These are phyloP conservation scores for Suillus clintonianus DNA, from an alignment of 768 basidiomycete species.

Conservation along the genomic window DNA sequence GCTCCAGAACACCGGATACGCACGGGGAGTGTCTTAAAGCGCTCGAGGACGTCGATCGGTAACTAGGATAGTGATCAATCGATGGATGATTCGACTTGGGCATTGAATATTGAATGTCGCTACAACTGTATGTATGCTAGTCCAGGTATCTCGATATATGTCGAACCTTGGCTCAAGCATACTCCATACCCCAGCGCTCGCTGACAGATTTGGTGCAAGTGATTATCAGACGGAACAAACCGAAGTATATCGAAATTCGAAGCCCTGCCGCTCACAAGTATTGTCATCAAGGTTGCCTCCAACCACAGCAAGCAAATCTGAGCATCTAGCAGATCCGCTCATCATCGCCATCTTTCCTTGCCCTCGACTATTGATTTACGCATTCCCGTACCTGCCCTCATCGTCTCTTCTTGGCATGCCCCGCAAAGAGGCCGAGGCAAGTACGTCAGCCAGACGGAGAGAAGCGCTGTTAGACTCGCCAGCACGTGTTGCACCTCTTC, in stretches of 20 bases:
- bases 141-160: not conserved
- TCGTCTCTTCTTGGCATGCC: no score
- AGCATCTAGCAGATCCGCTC: not conserved
- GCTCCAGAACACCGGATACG: constrained; percentile 17
- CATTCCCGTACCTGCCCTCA: no score
- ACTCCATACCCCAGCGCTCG: not conserved
- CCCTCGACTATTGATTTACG: no score
- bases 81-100: not conserved
- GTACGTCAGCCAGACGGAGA: no score
- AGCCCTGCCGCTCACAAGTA: not conserved
- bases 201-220: not conserved
- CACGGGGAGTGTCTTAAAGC: not conserved
- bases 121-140: not conserved
- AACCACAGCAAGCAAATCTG: not conserved
- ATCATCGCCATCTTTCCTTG: not conserved
- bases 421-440: no score
- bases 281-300: not conserved
- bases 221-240: not conserved
- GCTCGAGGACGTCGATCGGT: not conserved
- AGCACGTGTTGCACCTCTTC: not conserved
- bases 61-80: not conserved
- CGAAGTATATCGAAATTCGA: not conserved
- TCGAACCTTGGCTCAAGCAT: not conserved
- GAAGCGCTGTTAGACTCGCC: not conserved
- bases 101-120: not conserved